A percentile compares a stretch with the other conserved stretches of the same genome.
These are phyloP conservation scores for Xylaria sp. DNA, from an alignment of 2,329 filamentous ascomycete species.

Conservation along the genomic window DNA sequence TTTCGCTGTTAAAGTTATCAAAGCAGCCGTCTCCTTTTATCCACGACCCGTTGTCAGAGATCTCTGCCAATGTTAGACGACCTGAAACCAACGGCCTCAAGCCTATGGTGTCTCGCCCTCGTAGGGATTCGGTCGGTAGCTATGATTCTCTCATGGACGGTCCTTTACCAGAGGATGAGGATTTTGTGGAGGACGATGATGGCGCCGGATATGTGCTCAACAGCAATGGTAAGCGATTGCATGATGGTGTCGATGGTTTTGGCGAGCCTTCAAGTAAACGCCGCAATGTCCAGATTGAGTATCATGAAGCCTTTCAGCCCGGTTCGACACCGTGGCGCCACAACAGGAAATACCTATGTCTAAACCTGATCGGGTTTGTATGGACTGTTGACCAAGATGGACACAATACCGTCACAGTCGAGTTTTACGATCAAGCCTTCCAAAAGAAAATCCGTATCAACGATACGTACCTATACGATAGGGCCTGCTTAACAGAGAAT, in stretches of 20 bases:
- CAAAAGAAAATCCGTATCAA: slow-evolving; percentile 98
- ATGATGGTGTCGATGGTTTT: slow-evolving; percentile 64
- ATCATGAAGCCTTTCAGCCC: slow-evolving; percentile 90
- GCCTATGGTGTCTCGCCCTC: slow-evolving; percentile 62
- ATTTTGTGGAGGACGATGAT: slow-evolving; percentile 95
- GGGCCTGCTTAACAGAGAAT: slow-evolving; percentile 88
- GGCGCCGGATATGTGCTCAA: slow-evolving; percentile 85
- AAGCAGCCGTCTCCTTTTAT: slow-evolving; percentile 85
- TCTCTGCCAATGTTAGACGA: slow-evolving; percentile 71
- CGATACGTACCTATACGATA: slow-evolving; percentile 95
- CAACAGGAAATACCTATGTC: slow-evolving; percentile 90
- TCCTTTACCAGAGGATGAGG: slow-evolving; percentile 69
- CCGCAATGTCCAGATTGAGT: slow-evolving; percentile 67
- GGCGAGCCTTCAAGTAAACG: slow-evolving; percentile 62
- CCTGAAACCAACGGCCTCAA: slow-evolving; percentile 67
- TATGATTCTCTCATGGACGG: slow-evolving; percentile 84
- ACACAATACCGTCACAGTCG: slow-evolving; percentile 92
- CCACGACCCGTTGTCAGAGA: slow-evolving; percentile 79
- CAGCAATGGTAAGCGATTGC: slow-evolving; percentile 60
- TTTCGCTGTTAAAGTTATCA: slow-evolving; percentile 65
- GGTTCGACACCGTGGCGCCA: slow-evolving; percentile 97
- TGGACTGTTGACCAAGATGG: slow-evolving; percentile 98
- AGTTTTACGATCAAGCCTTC: slow-evolving; percentile 95
- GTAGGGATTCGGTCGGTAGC: slow-evolving; percentile 76
- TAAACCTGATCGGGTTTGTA: slow-evolving; percentile 93